Percentiles rank a stretch among this genome's conserved stretches.
phyloP scores from a whole-genome alignment of 495 filamentous ascomycete genomes.

The Xylaria intraflava region DNA sequence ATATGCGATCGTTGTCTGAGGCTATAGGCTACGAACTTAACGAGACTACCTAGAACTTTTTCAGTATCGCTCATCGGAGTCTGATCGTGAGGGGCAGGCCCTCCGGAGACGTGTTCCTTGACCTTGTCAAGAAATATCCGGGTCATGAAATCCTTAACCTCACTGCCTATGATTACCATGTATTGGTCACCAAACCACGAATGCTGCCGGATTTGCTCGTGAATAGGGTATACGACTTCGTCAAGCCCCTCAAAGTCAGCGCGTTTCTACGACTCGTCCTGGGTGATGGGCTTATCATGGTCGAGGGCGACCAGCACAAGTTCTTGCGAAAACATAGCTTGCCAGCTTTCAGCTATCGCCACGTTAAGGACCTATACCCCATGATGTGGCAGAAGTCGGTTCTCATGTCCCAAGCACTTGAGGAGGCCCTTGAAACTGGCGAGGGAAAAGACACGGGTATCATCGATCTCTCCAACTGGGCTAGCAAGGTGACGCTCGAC shows the following conservation, averaged over 20 bases:
- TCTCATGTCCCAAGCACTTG: constrained; percentile 27
- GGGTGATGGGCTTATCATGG: constrained; percentile 63
- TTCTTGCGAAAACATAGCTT: constrained; percentile 64
- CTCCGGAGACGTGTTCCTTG: constrained; percentile 42
- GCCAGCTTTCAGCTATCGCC: constrained; percentile 69
- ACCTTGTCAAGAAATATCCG: constrained; percentile 34
- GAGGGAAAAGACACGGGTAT: constrained; percentile 33
- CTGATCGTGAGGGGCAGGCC: constrained; percentile 4
- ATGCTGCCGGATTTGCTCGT: constrained; percentile 51
- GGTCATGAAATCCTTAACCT: constrained; percentile 59
- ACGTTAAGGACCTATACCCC: constrained; percentile 70
- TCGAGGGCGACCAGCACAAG: constrained; percentile 72
- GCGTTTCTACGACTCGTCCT: constrained; percentile 49
- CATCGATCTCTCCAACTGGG: constrained; percentile 57
- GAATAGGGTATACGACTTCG: constrained; percentile 62
- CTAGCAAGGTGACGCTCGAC: constrained; percentile 60
- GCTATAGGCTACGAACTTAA: background rate
- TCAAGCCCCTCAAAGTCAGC: constrained; percentile 54
- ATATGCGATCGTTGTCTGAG: background rate
- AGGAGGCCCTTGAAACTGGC: constrained; percentile 24
- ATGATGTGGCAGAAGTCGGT: constrained; percentile 62
- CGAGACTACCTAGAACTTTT: background rate
- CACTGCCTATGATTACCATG: constrained; percentile 61
- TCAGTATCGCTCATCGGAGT: constrained; percentile 9
- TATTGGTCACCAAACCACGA: constrained; percentile 54